Conservation (phyloP, 2,329 filamentous ascomycete genomes). For the Beauveria scarabaeidicola region DNA sequence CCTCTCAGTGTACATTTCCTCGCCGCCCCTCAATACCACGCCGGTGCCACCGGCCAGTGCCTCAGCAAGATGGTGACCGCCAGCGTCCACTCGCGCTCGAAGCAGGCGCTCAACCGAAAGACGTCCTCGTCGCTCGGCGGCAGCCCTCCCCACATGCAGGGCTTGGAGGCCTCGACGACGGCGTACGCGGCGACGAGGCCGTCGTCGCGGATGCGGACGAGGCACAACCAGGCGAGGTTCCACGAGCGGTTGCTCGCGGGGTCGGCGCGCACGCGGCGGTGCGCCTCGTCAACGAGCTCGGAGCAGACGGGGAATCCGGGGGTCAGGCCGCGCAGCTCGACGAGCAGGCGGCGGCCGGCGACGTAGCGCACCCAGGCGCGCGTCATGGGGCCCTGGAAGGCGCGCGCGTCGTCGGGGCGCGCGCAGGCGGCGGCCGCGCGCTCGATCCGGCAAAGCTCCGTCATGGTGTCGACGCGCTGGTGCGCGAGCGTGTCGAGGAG, state of each 20-base stretch:
- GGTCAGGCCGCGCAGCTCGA: slow-evolving; percentile 60
- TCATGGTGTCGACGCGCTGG: slow-evolving; percentile 65
- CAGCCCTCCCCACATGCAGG: slow-evolving; percentile 61
- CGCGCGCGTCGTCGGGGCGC: slow-evolving; percentile 48
- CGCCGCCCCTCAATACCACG: slow-evolving; percentile 34
- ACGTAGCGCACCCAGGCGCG: slow-evolving; percentile 65
- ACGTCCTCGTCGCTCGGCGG: slow-evolving; percentile 48
- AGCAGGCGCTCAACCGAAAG: slow-evolving; percentile 51
- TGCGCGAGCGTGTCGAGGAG: slow-evolving; percentile 56
- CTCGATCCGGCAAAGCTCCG: slow-evolving; percentile 64
- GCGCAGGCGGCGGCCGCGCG: slow-evolving; percentile 51
- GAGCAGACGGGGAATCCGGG: slow-evolving; percentile 59
- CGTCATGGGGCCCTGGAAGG: slow-evolving; percentile 57
- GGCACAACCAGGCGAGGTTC: slow-evolving; percentile 67
- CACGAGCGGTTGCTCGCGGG: slow-evolving; percentile 61
- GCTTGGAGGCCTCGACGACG: slow-evolving; percentile 48
- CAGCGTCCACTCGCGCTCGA: slow-evolving; percentile 57
- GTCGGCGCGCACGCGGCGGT: slow-evolving; percentile 53
- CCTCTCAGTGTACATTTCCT: no score
- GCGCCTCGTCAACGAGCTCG: slow-evolving; percentile 57
- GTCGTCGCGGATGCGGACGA: slow-evolving; percentile 56
- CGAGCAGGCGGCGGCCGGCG: slow-evolving; percentile 58
- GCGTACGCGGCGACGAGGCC: slow-evolving; percentile 55
- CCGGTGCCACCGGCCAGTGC: slow-evolving; percentile 58
- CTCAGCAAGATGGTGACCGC: slow-evolving; percentile 58